These are phyloP conservation scores for Pseudoturritis turrita DNA, from an alignment of 345 rosid genomes.

Conservation along the genomic window DNA sequence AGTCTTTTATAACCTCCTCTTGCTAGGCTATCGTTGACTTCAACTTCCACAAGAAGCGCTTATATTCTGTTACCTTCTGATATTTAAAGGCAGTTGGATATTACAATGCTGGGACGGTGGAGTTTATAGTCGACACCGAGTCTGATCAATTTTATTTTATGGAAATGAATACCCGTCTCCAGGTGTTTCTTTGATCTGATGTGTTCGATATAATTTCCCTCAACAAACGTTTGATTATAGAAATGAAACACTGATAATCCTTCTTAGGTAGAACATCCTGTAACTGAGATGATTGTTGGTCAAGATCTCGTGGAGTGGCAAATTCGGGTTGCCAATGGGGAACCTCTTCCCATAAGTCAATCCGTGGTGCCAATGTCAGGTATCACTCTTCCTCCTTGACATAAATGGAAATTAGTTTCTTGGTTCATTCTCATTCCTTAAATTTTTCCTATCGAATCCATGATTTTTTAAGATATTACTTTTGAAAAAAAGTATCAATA, in stretches of 20 bases:
- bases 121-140: conserved; percentile 80
- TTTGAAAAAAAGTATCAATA: background rate
- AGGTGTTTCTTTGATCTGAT: conserved; percentile 43
- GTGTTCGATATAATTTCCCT: background rate
- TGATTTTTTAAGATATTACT: background rate
- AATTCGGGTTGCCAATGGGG: conserved; percentile 86
- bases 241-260: conserved; percentile 16
- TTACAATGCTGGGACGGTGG: conserved; percentile 94
- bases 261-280: conserved; percentile 93
- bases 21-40: conserved; percentile 26
- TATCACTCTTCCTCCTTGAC: conserved; percentile 19
- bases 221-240: background rate
- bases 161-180: conserved; percentile 98
- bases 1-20: conserved; percentile 7
- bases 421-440: background rate
- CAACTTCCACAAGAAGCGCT: conserved; percentile 31
- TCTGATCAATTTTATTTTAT: conserved; percentile 82
- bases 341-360: conserved; percentile 75
- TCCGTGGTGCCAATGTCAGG: conserved; percentile 76
- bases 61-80: conserved; percentile 32
- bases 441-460: background rate
- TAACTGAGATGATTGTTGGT: conserved; percentile 94
- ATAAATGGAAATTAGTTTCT: background rate
- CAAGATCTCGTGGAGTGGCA: conserved; percentile 99
- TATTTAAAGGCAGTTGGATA: conserved; percentile 87